Evolutionary conservation across 2,329 filamentous ascomycete genomes (phyloP).

Genomic region (Paracoccidioides brasiliensis): DNA sequence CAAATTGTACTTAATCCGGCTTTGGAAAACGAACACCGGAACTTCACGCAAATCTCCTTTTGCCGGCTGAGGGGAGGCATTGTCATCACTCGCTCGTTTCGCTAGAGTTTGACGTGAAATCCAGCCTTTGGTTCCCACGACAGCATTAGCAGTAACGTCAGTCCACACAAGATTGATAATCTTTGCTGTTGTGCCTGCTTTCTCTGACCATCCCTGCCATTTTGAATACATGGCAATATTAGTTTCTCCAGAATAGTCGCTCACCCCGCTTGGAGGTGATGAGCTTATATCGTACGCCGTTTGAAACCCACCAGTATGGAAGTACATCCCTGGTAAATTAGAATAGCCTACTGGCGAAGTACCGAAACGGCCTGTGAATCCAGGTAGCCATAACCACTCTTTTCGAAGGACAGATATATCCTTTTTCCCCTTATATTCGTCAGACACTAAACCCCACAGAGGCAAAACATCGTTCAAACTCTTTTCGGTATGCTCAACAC

Average conservation of each 20-base stretch:
- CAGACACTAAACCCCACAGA: slow-evolving; percentile 31
- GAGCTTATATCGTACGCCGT: slow-evolving; percentile 10
- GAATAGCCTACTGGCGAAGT: slow-evolving; percentile 9
- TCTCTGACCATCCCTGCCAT: slow-evolving; percentile 28
- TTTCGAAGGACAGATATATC: slow-evolving; percentile 24
- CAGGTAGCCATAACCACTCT: slow-evolving; percentile 22
- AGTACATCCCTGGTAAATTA: slow-evolving; percentile 26
- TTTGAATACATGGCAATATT: slow-evolving; percentile 31
- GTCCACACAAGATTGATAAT: slow-evolving; percentile 37
- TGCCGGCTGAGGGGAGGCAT: slow-evolving; percentile 22
- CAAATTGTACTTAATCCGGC: slow-evolving; percentile 7
- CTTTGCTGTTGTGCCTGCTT: slow-evolving; percentile 15
- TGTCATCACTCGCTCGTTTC: slow-evolving; percentile 20
- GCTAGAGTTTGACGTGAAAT: not conserved
- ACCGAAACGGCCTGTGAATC: slow-evolving; percentile 8
- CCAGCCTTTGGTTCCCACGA: slow-evolving; percentile 26
- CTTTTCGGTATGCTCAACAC: slow-evolving; percentile 24
- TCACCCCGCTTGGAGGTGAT: not conserved
- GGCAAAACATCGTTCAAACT: slow-evolving; percentile 16
- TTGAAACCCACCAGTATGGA: slow-evolving; percentile 17
- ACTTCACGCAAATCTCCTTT: slow-evolving; percentile 23
- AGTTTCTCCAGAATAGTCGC: slow-evolving; percentile 24
- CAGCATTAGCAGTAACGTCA: slow-evolving; percentile 31
- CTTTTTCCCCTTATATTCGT: slow-evolving; percentile 16
- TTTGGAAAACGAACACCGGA: slow-evolving; percentile 8